Evolutionary conservation across 2,329 filamentous ascomycete genomes (phyloP).

Genomic region (Scytalidium sp.): DNA sequence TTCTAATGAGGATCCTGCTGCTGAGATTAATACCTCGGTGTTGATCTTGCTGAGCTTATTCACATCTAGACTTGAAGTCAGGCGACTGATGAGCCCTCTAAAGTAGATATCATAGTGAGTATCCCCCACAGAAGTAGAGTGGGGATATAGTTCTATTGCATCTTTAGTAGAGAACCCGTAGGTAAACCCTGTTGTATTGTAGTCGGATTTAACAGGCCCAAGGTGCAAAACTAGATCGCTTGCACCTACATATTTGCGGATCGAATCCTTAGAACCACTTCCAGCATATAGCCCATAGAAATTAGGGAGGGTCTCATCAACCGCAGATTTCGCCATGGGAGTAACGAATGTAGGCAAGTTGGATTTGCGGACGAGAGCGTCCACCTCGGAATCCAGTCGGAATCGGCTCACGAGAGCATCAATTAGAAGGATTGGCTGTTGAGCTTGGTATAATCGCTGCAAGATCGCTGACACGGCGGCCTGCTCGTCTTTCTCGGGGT

Average conservation of each 20-base stretch:
- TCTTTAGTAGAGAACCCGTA: constrained; percentile 70
- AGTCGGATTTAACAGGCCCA: constrained; percentile 50
- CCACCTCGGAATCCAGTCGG: constrained; percentile 65
- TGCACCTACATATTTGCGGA: constrained; percentile 58
- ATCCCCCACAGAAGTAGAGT: constrained; percentile 67
- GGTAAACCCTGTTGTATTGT: constrained; percentile 61
- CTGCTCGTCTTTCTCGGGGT: constrained; percentile 67
- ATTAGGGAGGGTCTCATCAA: constrained; percentile 70
- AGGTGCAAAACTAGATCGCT: constrained; percentile 68
- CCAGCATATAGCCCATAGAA: constrained; percentile 83
- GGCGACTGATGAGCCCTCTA: constrained; percentile 39
- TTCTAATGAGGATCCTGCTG: not conserved
- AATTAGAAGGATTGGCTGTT: constrained; percentile 71
- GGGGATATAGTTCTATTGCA: constrained; percentile 75
- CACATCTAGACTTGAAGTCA: not conserved
- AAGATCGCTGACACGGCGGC: constrained; percentile 75
- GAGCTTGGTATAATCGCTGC: constrained; percentile 66
- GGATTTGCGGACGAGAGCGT: constrained; percentile 67
- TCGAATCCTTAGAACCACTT: constrained; percentile 61
- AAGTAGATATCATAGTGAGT: constrained; percentile 73
- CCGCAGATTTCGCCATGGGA: constrained; percentile 85
- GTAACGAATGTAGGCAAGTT: constrained; percentile 76
- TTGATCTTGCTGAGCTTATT: not conserved
- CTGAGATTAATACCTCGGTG: not conserved
- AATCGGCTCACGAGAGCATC: constrained; percentile 79